Percentiles rank a stretch among this genome's conserved stretches.
These are phyloP conservation scores for Rhodotorula paludigena DNA, from an alignment of 768 basidiomycete genomes.

Conservation along the genomic window DNA sequence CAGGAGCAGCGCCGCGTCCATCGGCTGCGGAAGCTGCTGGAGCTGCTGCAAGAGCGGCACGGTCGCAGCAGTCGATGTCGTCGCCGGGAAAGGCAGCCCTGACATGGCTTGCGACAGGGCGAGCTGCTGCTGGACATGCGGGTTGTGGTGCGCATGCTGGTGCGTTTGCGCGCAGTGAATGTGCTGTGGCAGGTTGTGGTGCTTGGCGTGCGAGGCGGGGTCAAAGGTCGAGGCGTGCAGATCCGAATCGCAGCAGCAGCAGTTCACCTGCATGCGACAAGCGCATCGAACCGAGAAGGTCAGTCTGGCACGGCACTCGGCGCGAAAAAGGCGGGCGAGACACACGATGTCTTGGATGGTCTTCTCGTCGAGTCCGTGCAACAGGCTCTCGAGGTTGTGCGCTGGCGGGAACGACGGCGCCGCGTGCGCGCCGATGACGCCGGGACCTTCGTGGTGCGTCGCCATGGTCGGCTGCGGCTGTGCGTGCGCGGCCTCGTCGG, in stretches of 20 bases:
- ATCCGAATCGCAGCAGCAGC: conserved; percentile 32
- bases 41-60: too few relatives aligned
- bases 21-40: too few relatives aligned
- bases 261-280: conserved; percentile 33
- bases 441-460: conserved; percentile 3
- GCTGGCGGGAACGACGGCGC: too few relatives aligned
- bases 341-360: conserved; percentile 36
- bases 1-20: too few relatives aligned
- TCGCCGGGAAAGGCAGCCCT: neutral
- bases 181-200: conserved; percentile 19
- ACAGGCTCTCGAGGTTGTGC: conserved; percentile 2
- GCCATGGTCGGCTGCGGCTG: conserved; percentile 5
- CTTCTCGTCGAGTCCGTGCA: conserved; percentile 26
- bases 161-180: conserved; percentile 25
- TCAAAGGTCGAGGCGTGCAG: conserved; percentile 25
- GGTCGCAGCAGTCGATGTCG: neutral
- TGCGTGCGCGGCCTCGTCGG: neutral
- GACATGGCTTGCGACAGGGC: neutral
- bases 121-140: too few relatives aligned
- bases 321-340: neutral
- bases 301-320: too few relatives aligned
- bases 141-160: too few relatives aligned
- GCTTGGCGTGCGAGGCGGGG: conserved; percentile 13
- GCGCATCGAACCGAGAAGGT: too few relatives aligned
- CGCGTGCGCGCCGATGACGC: neutral